Conservation (phyloP, 2,329 filamentous ascomycete species). For the Pleoardoris graminearum region DNA sequence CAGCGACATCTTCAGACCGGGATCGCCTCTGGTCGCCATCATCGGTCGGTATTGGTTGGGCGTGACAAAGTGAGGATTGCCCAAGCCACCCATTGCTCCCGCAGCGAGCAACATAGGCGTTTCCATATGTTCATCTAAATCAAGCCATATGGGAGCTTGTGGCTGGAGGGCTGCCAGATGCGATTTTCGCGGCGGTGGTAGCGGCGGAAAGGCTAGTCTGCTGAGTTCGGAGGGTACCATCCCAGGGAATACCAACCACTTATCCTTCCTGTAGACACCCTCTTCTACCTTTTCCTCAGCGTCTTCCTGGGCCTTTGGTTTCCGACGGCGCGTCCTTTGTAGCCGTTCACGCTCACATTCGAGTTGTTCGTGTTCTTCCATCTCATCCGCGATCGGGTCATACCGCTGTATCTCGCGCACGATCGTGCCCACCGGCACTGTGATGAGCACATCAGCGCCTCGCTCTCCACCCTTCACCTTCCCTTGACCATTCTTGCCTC, state of each 20-base stretch:
- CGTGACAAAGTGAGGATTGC: constrained; percentile 90
- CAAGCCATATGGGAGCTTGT: constrained; percentile 65
- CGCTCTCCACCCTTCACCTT: constrained; percentile 73
- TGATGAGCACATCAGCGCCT: constrained; percentile 84
- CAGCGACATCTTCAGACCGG: constrained; percentile 74
- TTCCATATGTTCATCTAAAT: constrained; percentile 70
- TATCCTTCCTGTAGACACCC: constrained; percentile 60
- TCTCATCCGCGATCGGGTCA: constrained; percentile 75
- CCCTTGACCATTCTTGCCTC: constrained; percentile 78
- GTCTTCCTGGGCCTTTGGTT: constrained; percentile 33
- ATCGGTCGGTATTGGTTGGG: constrained; percentile 75
- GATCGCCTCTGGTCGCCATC: constrained; percentile 85
- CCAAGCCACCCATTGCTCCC: constrained; percentile 85
- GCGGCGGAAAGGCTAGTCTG: constrained; percentile 60
- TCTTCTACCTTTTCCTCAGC: constrained; percentile 34
- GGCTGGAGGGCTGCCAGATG: constrained; percentile 70
- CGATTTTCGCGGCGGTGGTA: constrained; percentile 60
- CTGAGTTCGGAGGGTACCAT: constrained; percentile 71
- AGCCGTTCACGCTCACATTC: constrained; percentile 11
- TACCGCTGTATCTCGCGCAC: constrained; percentile 78
- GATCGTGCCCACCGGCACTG: constrained; percentile 90
- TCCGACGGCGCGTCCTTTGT: constrained; percentile 15
- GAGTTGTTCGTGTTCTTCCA: constrained; percentile 42
- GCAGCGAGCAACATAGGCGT: constrained; percentile 83
- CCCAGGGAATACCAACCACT: constrained; percentile 87